Conservation (phyloP, 2,329 filamentous ascomycete species). For the Dactylonectria macrodidyma region DNA sequence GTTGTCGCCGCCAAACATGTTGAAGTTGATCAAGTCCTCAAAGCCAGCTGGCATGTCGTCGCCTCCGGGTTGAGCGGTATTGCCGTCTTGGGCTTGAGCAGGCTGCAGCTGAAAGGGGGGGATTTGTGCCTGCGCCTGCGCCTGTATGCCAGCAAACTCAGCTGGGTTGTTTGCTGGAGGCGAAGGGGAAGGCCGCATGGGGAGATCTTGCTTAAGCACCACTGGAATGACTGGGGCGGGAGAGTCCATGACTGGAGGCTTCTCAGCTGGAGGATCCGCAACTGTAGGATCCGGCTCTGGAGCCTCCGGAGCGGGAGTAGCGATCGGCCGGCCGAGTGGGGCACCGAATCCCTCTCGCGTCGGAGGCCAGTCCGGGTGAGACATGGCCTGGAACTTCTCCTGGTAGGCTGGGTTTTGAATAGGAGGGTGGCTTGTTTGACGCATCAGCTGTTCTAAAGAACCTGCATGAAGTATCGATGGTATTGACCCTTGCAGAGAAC, state of each 20-base stretch:
- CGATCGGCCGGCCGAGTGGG: background rate
- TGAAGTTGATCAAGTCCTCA: too few species aligned
- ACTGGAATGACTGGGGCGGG: too few species aligned
- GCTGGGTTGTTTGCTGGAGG: too few species aligned
- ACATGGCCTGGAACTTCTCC: background rate
- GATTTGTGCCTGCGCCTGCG: too few species aligned
- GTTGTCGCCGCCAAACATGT: too few species aligned
- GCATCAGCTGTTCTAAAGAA: background rate
- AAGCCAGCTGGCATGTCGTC: too few species aligned
- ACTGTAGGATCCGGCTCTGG: background rate
- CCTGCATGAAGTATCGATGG: constrained; percentile 1
- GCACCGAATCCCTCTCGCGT: background rate
- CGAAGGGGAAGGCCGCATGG: background rate
- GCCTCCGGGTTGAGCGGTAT: too few species aligned
- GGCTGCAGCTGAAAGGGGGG: too few species aligned
- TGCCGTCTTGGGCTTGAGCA: too few species aligned
- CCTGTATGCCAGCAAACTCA: too few species aligned
- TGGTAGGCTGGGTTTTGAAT: background rate
- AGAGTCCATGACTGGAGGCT: background rate
- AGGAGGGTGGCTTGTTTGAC: background rate
- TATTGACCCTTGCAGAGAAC: background rate
- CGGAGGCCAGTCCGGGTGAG: background rate
- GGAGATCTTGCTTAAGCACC: background rate
- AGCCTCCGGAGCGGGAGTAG: background rate
- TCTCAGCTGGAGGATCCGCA: background rate